A percentile compares a stretch with the other conserved stretches of the same genome.
Evolutionary conservation across 2,329 filamentous ascomycete genomes (phyloP).

Genomic region (Trichophyton rubrum): DNA sequence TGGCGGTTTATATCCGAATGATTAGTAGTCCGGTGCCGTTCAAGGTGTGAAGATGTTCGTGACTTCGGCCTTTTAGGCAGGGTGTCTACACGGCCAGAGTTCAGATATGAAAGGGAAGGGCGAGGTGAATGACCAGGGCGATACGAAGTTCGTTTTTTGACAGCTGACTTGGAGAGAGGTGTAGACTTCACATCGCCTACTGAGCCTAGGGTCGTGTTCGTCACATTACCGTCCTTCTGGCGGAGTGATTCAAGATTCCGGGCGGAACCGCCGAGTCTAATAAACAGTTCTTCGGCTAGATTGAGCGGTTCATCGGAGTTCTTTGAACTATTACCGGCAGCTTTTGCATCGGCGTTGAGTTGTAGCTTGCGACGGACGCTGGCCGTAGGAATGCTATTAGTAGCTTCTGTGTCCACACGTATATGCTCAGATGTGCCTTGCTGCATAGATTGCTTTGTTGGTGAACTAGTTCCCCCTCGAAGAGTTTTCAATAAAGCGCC

Average conservation of each 20-base stretch:
- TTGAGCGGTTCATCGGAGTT: background rate
- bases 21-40: background rate
- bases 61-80: background rate
- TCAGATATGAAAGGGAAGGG: slow-evolving; percentile 19
- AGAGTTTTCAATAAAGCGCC: background rate
- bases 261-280: background rate
- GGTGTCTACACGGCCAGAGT: background rate
- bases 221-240: background rate
- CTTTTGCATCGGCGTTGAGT: background rate
- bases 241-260: slow-evolving; percentile 1
- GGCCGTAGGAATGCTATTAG: background rate
- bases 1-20: slow-evolving; percentile 8
- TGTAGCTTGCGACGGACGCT: background rate
- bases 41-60: background rate
- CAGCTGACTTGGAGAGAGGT: background rate
- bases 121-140: slow-evolving; percentile 12
- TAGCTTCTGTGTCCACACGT: background rate
- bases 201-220: background rate
- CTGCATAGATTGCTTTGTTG: background rate
- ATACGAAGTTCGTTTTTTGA: background rate
- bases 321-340: background rate
- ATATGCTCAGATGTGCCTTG: background rate
- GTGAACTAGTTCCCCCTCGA: background rate
- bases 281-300: background rate
- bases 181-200: background rate